Evolutionary conservation across 768 basidiomycete genomes (phyloP).

Genomic region (Termitomyces sp.): DNA sequence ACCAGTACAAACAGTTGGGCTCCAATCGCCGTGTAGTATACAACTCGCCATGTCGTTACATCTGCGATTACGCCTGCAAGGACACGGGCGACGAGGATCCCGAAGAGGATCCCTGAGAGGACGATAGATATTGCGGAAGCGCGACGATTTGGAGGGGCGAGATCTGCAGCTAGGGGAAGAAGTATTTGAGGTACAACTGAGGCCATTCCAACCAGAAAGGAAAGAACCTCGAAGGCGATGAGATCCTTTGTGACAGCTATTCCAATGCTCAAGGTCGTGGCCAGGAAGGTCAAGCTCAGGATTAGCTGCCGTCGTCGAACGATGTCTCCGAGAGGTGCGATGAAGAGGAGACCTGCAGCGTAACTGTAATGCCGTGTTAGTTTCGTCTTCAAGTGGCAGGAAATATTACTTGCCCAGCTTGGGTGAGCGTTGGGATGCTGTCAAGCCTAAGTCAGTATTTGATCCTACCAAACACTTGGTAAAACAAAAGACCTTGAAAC

Average conservation of each 20-base stretch:
- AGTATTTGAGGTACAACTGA: constrained; percentile 80
- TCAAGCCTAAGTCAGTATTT: neutral
- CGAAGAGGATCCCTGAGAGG: constrained; percentile 61
- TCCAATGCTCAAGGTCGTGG: constrained; percentile 57
- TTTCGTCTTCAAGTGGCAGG: neutral
- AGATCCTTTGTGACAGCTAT: constrained; percentile 59
- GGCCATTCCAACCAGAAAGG: constrained; percentile 64
- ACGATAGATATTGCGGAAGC: constrained; percentile 77
- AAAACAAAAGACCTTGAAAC: constrained; percentile 6
- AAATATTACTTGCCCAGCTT: constrained; percentile 4
- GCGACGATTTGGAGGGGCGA: constrained; percentile 68
- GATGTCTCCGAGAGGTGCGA: constrained; percentile 82
- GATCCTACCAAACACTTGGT: neutral
- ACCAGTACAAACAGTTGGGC: constrained; percentile 56
- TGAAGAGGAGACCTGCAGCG: constrained; percentile 64
- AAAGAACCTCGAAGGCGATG: constrained; percentile 57
- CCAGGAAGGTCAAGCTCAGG: constrained; percentile 36
- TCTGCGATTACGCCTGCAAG: constrained; percentile 72
- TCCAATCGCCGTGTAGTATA: constrained; percentile 76
- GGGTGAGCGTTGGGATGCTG: constrained; percentile 9
- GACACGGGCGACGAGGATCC: constrained; percentile 70
- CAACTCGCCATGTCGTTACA: constrained; percentile 65
- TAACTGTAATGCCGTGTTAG: constrained; percentile 39
- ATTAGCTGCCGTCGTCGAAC: constrained; percentile 70
- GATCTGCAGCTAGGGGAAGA: constrained; percentile 73